These are phyloP conservation scores for Yueomyces sp. DNA, from an alignment of 1,139 yeast genomes.

Conservation along the genomic window DNA sequence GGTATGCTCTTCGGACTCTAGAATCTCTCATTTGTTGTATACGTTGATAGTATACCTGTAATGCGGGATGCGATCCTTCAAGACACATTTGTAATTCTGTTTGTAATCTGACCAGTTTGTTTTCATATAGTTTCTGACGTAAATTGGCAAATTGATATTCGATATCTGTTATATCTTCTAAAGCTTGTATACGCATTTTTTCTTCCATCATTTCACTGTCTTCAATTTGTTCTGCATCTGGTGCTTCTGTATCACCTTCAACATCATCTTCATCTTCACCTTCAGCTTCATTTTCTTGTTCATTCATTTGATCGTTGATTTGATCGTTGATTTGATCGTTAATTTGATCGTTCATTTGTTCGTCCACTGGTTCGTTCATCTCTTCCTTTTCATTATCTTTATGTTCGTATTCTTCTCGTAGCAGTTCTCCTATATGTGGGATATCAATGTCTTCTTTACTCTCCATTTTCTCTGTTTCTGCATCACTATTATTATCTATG, in stretches of 20 bases:
- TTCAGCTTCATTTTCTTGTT: slow-evolving; percentile 4
- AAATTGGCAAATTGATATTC: slow-evolving; percentile 78
- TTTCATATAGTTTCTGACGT: slow-evolving; percentile 66
- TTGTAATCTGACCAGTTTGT: slow-evolving; percentile 60
- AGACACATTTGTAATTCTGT: slow-evolving; percentile 79
- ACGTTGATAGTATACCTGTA: slow-evolving; percentile 50
- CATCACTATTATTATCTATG: slow-evolving; percentile 13
- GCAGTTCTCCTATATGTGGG: not conserved
- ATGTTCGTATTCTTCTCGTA: not conserved
- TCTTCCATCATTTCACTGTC: slow-evolving; percentile 24
- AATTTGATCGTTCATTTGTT: not conserved
- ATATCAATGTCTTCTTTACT: slow-evolving; percentile 13
- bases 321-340: not conserved
- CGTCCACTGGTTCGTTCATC: not conserved
- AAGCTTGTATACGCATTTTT: slow-evolving; percentile 32
- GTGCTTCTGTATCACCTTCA: not conserved
- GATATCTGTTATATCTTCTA: slow-evolving; percentile 55
- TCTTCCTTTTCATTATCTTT: not conserved
- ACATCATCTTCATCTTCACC: slow-evolving; percentile 10
- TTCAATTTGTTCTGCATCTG: slow-evolving; percentile 8
- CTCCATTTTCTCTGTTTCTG: slow-evolving; percentile 24
- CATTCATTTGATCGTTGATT: not conserved
- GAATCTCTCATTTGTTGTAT: slow-evolving; percentile 62
- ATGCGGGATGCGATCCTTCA: slow-evolving; percentile 85
- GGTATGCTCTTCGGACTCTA: slow-evolving; percentile 54